Conservation (phyloP, 2,329 filamentous ascomycete species). For the Chaetomium olivaceum region DNA sequence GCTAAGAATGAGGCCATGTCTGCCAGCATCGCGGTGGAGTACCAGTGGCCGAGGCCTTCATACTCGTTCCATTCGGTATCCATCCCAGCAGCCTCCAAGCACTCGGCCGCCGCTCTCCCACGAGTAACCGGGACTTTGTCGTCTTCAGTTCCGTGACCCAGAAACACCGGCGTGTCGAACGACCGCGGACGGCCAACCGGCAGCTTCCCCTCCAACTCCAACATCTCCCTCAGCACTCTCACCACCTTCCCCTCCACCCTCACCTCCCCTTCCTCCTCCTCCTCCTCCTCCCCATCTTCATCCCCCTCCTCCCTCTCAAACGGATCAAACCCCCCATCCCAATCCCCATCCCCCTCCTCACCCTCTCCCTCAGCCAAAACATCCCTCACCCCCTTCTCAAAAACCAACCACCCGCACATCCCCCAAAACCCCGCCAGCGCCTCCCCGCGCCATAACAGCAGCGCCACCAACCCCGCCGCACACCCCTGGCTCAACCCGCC, state of each 20-base stretch:
- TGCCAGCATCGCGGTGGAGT: slow-evolving; percentile 44
- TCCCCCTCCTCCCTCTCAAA: slow-evolving; percentile 24
- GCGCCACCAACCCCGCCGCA: slow-evolving; percentile 46
- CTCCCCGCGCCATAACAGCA: slow-evolving; percentile 47
- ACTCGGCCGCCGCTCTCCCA: slow-evolving; percentile 39
- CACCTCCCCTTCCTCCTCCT: neutral
- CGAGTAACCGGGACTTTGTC: slow-evolving; percentile 43
- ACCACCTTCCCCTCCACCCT: slow-evolving; percentile 16
- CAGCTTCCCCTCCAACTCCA: slow-evolving; percentile 28
- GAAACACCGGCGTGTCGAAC: slow-evolving; percentile 43
- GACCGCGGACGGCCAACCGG: slow-evolving; percentile 5
- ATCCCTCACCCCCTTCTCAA: slow-evolving; percentile 33
- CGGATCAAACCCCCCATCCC: slow-evolving; percentile 27
- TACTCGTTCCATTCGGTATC: slow-evolving; percentile 44
- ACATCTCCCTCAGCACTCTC: slow-evolving; percentile 28
- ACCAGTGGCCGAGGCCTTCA: slow-evolving; percentile 47
- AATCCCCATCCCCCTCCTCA: slow-evolving; percentile 9
- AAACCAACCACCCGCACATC: slow-evolving; percentile 51
- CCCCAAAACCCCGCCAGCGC: slow-evolving; percentile 43
- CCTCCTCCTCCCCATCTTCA: slow-evolving; percentile 8
- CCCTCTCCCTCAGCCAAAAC: slow-evolving; percentile 22
- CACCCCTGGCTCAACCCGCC: slow-evolving; percentile 58
- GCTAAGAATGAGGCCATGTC: slow-evolving; percentile 37
- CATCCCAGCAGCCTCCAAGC: slow-evolving; percentile 41
- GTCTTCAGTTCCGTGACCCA: slow-evolving; percentile 49